Base-by-base conservation (phyloP, 306 rosid species). In the Sindora glabra region DNA sequence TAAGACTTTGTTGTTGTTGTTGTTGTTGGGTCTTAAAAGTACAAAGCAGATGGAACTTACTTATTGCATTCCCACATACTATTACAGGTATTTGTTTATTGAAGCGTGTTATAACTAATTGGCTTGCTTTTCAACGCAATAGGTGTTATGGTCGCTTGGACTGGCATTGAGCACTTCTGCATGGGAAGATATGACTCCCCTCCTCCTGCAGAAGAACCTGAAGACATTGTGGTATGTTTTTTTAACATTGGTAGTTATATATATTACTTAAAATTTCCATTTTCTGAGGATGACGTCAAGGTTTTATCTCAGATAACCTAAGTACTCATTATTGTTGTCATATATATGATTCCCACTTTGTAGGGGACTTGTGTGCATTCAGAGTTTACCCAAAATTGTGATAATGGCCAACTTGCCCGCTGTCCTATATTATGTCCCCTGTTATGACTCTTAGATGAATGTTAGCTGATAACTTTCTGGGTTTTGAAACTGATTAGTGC, bases 111-210 rank as follows among this genome's bases (percentile, higher is more conserved):
- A 42, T 66, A 18, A 60, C 51, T 14, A 15, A 29, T 10, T 14
- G 14, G 24, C 55, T 44, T 46, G 18, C 4, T 37, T 38, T 67
- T 50, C 29, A 65, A 42, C 40, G 70, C 64, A 59, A 47, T 69
- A 91, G 98, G 96, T 67, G 98, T 88, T 26, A 91, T 91, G 98
- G 81, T 91, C 65, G 98, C 96, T 70, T 91, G 96, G 98, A 91
- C 96, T n/a, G 98, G 98, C 64, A 82, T 91, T 66, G 98, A 91
- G 76, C 89, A 91, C 73, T 91, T 77, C 29, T 72, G 88, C 37
- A 14, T 81, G 68, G 95, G 96, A 74, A 81, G 98, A 85, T 88
- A 83, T 63, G 95, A 88, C 67, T 92, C 98, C 65, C 94, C 98
- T 59, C 92, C 98, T 19, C 88, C 92, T 52, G 83, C 87, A 21